Evolutionary conservation across 805 yeast species (phyloP).

Genomic region (Osmozyma mogii): DNA sequence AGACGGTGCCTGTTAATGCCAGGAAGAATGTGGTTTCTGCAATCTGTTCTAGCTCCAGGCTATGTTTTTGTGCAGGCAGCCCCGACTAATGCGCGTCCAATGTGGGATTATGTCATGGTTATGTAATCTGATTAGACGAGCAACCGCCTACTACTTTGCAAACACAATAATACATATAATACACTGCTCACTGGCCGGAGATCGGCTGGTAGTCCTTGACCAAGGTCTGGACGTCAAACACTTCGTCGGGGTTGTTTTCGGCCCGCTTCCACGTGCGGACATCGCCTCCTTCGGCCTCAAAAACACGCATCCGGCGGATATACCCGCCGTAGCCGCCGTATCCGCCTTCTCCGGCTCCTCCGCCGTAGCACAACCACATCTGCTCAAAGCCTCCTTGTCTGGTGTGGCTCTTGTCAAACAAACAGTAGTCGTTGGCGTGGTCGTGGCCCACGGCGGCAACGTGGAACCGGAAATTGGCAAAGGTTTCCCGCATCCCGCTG

Average conservation of each 20-base stretch:
- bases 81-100: too few species aligned
- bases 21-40: too few species aligned
- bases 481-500: slow-evolving; percentile 52
- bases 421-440: slow-evolving; percentile 89
- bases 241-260: slow-evolving; percentile 43
- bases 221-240: slow-evolving; percentile 44
- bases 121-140: too few species aligned
- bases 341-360: slow-evolving; percentile 92
- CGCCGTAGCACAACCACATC: slow-evolving; percentile 90
- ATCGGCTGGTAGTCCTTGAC: too few species aligned
- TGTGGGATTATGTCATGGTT: too few species aligned
- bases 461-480: slow-evolving; percentile 61
- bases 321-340: slow-evolving; percentile 91
- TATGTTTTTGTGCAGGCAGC: too few species aligned
- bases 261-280: slow-evolving; percentile 69
- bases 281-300: slow-evolving; percentile 39
- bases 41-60: too few species aligned
- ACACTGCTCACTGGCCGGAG: too few species aligned
- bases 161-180: too few species aligned
- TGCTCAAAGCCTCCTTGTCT: slow-evolving; percentile 20
- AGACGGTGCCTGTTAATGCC: too few species aligned
- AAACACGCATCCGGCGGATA: slow-evolving; percentile 69
- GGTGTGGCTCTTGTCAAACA: slow-evolving; percentile 39
- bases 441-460: slow-evolving; percentile 88
- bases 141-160: too few species aligned